phyloP scores from a whole-genome alignment of 768 basidiomycete species.

The Nidularia pulvinata region DNA sequence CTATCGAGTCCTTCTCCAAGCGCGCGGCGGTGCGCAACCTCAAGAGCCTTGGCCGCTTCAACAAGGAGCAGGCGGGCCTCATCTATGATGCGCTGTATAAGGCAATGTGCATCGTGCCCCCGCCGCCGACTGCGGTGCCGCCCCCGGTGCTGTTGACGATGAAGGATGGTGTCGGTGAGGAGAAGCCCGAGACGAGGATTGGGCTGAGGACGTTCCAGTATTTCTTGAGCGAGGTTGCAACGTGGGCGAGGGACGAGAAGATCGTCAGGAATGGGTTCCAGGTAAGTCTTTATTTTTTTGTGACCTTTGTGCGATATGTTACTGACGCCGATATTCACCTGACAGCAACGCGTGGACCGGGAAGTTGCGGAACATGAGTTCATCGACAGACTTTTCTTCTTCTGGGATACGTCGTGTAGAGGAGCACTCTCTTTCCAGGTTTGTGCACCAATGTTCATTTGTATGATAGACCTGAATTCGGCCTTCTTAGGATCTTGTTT shows the following conservation, averaged over 20 bases:
- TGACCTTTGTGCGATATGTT: background rate
- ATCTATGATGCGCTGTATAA: conserved; percentile 94
- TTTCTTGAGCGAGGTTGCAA: conserved; percentile 90
- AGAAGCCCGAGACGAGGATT: conserved; percentile 89
- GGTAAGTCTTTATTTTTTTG: conserved; percentile 30
- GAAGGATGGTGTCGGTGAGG: conserved; percentile 56
- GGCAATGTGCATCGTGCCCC: conserved; percentile 77
- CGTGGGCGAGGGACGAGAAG: conserved; percentile 95
- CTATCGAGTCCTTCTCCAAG: conserved; percentile 93
- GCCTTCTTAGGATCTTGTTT: conserved; percentile 73
- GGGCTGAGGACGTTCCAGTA: conserved; percentile 82
- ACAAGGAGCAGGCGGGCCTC: conserved; percentile 83
- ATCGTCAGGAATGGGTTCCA: conserved; percentile 93
- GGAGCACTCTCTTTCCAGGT: conserved; percentile 93
- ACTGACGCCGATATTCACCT: background rate
- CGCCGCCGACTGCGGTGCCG: conserved; percentile 49
- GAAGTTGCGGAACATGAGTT: conserved; percentile 96
- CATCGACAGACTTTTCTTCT: conserved; percentile 91
- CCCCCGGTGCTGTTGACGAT: conserved; percentile 54
- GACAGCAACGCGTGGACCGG: conserved; percentile 85
- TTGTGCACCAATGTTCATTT: conserved; percentile 8
- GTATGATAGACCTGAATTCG: conserved; percentile 2
- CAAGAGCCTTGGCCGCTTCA: conserved; percentile 74
- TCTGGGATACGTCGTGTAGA: conserved; percentile 84
- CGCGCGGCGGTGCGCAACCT: conserved; percentile 90